These are phyloP conservation scores for Striga hermonthica DNA, from an alignment of 305 asterid genomes.

Conservation along the genomic window DNA sequence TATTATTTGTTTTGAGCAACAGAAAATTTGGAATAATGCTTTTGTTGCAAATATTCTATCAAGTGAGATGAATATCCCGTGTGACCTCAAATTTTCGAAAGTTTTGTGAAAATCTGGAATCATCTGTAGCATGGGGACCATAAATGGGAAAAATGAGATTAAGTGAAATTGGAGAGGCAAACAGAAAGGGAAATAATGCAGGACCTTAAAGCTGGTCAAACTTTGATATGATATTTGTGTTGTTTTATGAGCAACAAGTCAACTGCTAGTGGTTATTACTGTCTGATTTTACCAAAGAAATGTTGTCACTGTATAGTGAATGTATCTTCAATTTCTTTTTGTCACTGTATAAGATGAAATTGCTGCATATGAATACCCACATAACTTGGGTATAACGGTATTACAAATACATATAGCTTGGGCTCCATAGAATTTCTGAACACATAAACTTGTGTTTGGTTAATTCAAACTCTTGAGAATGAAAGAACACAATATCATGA, in stretches of 20 bases:
- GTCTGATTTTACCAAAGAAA: neutral
- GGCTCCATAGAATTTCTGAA: too few species aligned
- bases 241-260: neutral
- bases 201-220: neutral
- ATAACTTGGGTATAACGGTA: too few species aligned
- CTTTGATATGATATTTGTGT: neutral
- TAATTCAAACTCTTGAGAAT: too few species aligned
- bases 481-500: too few species aligned
- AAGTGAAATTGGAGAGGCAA: neutral
- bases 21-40: too few species aligned
- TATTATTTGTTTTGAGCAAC: neutral
- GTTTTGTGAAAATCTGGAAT: constrained; percentile 1
- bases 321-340: neutral
- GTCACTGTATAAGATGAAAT: neutral
- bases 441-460: too few species aligned
- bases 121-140: neutral
- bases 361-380: too few species aligned
- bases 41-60: neutral
- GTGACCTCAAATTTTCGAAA: neutral
- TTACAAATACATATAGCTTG: too few species aligned
- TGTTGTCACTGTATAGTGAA: neutral
- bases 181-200: too few species aligned
- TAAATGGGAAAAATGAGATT: neutral
- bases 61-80: neutral
- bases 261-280: neutral